Evolutionary conservation across 2,329 filamentous ascomycete species (phyloP).

Genomic region (Alternaria panax): DNA sequence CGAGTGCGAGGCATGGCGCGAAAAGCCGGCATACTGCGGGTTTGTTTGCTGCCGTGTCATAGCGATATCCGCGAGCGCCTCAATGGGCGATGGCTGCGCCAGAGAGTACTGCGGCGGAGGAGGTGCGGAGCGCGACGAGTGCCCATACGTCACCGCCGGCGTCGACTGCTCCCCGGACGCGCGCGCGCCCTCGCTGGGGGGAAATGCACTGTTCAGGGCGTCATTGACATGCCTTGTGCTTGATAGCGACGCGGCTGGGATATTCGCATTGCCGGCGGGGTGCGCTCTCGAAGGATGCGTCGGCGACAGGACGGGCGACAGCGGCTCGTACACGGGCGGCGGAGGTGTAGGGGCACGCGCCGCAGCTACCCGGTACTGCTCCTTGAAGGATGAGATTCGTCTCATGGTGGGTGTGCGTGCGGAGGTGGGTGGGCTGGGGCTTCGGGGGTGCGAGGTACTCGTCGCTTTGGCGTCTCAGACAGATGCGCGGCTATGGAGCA

Average conservation of each 20-base stretch:
- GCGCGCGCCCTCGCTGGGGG: slow-evolving; percentile 9
- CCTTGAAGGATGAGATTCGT: slow-evolving; percentile 45
- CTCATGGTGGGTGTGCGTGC: slow-evolving; percentile 35
- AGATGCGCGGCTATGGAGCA: slow-evolving; percentile 35
- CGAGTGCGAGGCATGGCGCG: slow-evolving; percentile 33
- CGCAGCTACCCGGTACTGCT: slow-evolving; percentile 41
- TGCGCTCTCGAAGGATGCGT: slow-evolving; percentile 24
- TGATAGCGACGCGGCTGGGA: slow-evolving; percentile 17
- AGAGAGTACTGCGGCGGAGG: slow-evolving; percentile 34
- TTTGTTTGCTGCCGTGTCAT: slow-evolving; percentile 47
- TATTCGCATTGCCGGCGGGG: slow-evolving; percentile 32
- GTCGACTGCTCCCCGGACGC: slow-evolving; percentile 19
- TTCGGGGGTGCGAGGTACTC: slow-evolving; percentile 29
- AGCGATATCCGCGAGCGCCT: slow-evolving; percentile 55
- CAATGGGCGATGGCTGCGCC: slow-evolving; percentile 50
- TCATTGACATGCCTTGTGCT: slow-evolving; percentile 20
- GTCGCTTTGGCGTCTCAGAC: slow-evolving; percentile 35
- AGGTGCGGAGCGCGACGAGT: slow-evolving; percentile 32
- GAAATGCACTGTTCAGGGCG: neutral
- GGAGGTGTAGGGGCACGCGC: slow-evolving; percentile 42
- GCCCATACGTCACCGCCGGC: slow-evolving; percentile 22
- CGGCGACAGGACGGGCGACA: slow-evolving; percentile 43
- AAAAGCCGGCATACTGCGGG: slow-evolving; percentile 35
- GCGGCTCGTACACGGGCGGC: slow-evolving; percentile 46
- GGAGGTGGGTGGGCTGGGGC: slow-evolving; percentile 27